Evolutionary conservation across 352 stramenopile species (phyloP), one percentile per base, ranked within the genome.

Genomic region (Phytophthora brassicae): DNA sequence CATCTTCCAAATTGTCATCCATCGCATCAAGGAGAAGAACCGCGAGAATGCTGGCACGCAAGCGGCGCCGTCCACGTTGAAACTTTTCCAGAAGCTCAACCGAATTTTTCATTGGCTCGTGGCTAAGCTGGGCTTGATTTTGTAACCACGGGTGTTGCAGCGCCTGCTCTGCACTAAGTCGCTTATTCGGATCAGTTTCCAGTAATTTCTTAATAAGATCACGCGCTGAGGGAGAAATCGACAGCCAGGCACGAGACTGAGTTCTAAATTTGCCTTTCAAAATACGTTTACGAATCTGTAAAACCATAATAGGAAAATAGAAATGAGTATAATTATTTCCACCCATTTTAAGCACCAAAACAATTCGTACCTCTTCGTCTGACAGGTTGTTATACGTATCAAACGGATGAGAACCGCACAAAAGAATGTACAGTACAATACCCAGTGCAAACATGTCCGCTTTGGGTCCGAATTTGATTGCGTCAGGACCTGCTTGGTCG

Each of bases 361-460:
- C 45, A n/a, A n/a, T 2, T 24, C 60, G 14, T 66, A 90, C 81
- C 74, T 92, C 82, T 67, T 92, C 80, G 43, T 95, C 86, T 0
- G 82, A 88, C 50, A 91, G 60, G 52, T 92, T 92, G 71, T 95
- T 95, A 59, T 91, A 90, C 17, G 82, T 81, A 56, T 95, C 86
- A 52, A 93, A 95, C 29, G 86, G 86, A 46, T 95, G 86, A 11
- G 77, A 74, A 12, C 86, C 86, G n/a, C 82, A 93, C n/a, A 95
- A 41, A 23, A 95, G 59, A 48, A 95, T 95, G 51, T 95, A 95
- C 19, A 93, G 62, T 44, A 93, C 81, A 22, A 95, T 78, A 9
- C 86, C 86, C 17, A 95, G 67, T 39, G 86, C 84, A 68, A 91
- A 95, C 84, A 91, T 92, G 56, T 92, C 83, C 2, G 83, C 72